Base-by-base conservation (phyloP, 805 yeast genomes). In the Tetrapisispora pingtungensis region DNA sequence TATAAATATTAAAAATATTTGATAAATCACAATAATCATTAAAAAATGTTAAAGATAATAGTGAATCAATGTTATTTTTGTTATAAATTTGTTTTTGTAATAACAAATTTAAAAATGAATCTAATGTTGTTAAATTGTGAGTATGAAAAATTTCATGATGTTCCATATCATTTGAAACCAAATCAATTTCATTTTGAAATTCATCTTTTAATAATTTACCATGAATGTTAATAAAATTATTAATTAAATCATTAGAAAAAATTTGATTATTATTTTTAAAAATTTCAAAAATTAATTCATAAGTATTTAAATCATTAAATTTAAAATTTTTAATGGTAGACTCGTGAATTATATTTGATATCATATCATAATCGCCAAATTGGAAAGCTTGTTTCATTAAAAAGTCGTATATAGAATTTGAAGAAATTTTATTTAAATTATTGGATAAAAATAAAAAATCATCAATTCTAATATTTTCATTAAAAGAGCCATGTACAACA, bases 301-400 rank as follows among this genome's bases (percentile, higher is more conserved):
- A 69, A 14, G 63, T 48, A 14, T 54, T 56, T 3, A 53, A 48
- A 13, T 62, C 58, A 22, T 36, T 35, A 40, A 69, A 66, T 7
- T 48, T 47, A 8, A 58, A 54, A n/a, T 55, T 47, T 49, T 65
- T 68, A 15, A 67, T 56, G 18, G 64, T 56, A 6, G 72, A 69
- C 44, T 68, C 72, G 45, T 66, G 68, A 3, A 69, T 41, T 42
- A 66, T 46, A 49, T 67, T 69, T 52, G 66, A 49, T 4, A 68
- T 59, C 1, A 63, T 49, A 19, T 62, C 56, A 36, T 59, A 47
- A 44, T 62, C 66, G 27, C 55, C 54, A 35, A 53, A 45, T 45
- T 59, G 59, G 14, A 13, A 22, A 8, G 45, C 38, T 18, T 42
- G 34, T 7, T 6, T 5, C 14, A 42, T 36, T 19, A 42, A 36